Evolutionary conservation across 257 asterid species (phyloP).

Genomic region (Solanum chaucha): DNA sequence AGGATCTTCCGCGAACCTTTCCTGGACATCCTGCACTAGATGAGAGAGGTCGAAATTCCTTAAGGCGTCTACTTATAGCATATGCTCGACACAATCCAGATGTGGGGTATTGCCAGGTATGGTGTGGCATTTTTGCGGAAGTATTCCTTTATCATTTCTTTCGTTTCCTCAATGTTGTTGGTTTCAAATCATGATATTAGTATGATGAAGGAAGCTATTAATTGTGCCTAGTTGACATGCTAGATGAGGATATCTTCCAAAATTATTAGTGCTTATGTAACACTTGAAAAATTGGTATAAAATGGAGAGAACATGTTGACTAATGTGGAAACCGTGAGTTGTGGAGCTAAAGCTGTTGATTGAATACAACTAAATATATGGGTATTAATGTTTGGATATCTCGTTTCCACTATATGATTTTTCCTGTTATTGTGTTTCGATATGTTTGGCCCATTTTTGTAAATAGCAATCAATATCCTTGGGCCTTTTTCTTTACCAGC

Average conservation of each 20-base stretch:
- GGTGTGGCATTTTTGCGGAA: slow-evolving; percentile 11
- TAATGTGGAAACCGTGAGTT: not conserved
- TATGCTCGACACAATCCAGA: slow-evolving; percentile 88
- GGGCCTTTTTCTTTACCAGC: not conserved
- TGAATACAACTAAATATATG: not conserved
- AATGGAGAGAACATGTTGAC: not conserved
- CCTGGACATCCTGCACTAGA: slow-evolving; percentile 94
- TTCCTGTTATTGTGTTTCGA: not conserved
- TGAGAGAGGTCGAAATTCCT: slow-evolving; percentile 73
- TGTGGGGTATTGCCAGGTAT: slow-evolving; percentile 94
- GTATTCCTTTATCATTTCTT: slow-evolving; percentile 2
- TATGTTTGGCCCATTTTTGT: not conserved
- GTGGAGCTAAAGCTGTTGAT: not conserved
- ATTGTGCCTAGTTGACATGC: not conserved
- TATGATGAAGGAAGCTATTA: not conserved
- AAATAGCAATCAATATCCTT: not conserved
- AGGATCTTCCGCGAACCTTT: slow-evolving; percentile 94
- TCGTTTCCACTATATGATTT: not conserved
- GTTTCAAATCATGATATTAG: not conserved
- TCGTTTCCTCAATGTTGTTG: not conserved
- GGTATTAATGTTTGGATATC: not conserved
- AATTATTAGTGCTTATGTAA: not conserved
- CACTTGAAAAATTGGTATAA: not conserved
- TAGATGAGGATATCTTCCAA: not conserved
- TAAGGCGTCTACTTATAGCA: slow-evolving; percentile 79